A percentile compares a stretch with the other conserved stretches of the same genome.
These are phyloP conservation scores for Centrapalus pauciflorus DNA, from an alignment of 129 eudicot species.

Conservation along the genomic window DNA sequence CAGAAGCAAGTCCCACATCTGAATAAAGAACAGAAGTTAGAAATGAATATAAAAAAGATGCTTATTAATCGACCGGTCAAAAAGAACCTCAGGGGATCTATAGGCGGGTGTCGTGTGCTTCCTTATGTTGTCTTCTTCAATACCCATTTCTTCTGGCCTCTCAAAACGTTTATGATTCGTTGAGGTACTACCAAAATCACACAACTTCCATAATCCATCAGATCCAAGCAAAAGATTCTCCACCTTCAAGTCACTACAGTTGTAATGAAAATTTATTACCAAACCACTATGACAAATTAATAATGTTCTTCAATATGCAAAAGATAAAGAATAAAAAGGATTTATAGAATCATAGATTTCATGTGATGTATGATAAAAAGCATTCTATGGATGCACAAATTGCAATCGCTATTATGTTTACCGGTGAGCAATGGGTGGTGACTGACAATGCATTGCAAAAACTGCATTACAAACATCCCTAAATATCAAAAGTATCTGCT, in stretches of 20 bases:
- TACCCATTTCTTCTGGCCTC: conserved; percentile 98
- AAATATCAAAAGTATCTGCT: conserved; percentile 62
- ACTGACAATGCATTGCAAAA: conserved; percentile 97
- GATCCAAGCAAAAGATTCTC: conserved; percentile 87
- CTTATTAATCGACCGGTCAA: not conserved
- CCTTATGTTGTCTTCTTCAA: conserved; percentile 95
- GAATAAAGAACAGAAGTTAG: conserved; percentile 29
- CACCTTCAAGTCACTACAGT: conserved; percentile 88
- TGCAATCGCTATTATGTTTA: conserved; percentile 18
- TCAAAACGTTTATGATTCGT: conserved; percentile 94
- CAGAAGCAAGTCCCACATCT: conserved; percentile 97
- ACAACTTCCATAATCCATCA: conserved; percentile 96
- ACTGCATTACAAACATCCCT: conserved; percentile 96
- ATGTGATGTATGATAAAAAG: not conserved
- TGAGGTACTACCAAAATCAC: conserved; percentile 96
- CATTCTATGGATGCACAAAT: not conserved
- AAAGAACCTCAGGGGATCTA: conserved; percentile 92
- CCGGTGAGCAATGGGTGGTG: conserved; percentile 99
- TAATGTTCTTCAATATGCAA: not conserved
- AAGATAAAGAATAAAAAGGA: not conserved
- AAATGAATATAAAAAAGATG: conserved; percentile 1
- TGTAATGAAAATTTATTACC: conserved; percentile 10
- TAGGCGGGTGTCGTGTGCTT: conserved; percentile 98
- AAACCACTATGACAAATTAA: not conserved
- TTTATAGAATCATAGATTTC: not conserved